These are phyloP conservation scores for Colletotrichum sp. DNA, from an alignment of 2,329 filamentous ascomycete genomes.

Conservation along the genomic window DNA sequence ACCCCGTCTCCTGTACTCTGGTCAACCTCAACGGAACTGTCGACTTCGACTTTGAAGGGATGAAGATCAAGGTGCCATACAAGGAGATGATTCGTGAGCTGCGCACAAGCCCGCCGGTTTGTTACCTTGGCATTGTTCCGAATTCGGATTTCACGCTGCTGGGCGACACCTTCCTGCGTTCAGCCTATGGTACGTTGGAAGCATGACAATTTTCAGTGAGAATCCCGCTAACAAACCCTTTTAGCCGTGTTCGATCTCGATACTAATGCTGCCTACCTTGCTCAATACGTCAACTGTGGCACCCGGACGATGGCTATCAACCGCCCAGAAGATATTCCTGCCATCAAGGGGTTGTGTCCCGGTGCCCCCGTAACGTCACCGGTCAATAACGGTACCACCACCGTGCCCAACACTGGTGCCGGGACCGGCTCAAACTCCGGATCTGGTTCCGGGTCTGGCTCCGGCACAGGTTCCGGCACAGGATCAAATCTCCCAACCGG, in stretches of 20 bases:
- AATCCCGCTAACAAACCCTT: not conserved
- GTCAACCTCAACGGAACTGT: slow-evolving; percentile 45
- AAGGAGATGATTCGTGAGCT: slow-evolving; percentile 50
- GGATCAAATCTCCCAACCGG: not conserved
- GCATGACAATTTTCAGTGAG: not conserved
- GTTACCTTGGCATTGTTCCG: slow-evolving; percentile 55
- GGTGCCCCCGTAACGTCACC: not conserved
- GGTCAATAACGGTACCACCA: not conserved
- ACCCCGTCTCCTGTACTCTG: slow-evolving; percentile 49
- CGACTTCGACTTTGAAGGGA: slow-evolving; percentile 53
- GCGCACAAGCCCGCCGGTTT: slow-evolving; percentile 32
- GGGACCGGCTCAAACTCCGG: not conserved
- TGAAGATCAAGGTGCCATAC: slow-evolving; percentile 55
- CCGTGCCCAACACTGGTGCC: not conserved
- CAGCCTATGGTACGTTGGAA: slow-evolving; percentile 50
- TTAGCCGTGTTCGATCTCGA: slow-evolving; percentile 58
- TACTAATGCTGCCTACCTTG: slow-evolving; percentile 51
- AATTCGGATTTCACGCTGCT: slow-evolving; percentile 55
- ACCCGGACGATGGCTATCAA: slow-evolving; percentile 26
- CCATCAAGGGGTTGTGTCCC: slow-evolving; percentile 8
- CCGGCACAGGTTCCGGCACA: not conserved
- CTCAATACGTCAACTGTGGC: slow-evolving; percentile 57
- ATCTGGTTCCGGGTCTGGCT: not conserved
- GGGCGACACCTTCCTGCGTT: slow-evolving; percentile 64
- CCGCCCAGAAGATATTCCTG: slow-evolving; percentile 8